Base-by-base conservation (phyloP, 2,329 filamentous ascomycete genomes). In the Fusarium sp. region DNA sequence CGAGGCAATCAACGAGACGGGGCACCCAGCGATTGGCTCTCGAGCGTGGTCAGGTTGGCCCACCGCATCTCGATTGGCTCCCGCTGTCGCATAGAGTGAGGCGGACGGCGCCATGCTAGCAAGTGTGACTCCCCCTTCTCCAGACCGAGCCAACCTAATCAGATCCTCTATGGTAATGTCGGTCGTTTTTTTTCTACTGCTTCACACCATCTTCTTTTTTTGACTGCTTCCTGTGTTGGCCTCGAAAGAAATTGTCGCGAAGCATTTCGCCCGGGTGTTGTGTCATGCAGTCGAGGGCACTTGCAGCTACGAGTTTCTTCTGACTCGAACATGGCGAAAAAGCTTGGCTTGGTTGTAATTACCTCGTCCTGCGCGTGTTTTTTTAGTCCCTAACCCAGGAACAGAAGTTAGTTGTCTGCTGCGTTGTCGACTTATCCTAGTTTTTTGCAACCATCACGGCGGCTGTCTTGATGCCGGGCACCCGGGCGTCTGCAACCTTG, bases 1-100 rank as follows among this genome's bases (percentile, higher is more conserved):
- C 67, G 72, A 75, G 73, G 73, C 73, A 75, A 74, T 64, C 73
- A 70, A 46, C 27, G 69, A 66, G 64, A 71, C 72, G 63, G 69
- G 67, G 66, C 67, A 74, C 54, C 36, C 64, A 71, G 64, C 65
- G 69, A 75, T 74, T 75, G 73, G 73, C 65, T 67, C 42, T 72
- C 67, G 49, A 71, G 31, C 16, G 62, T 42, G 66, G 65, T 59
- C 70, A 67, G 64, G 68, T 62, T 67, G 61, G 51, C 62, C 73
- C 72, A 66, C 73, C 54, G 18, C 54, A 59, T 65, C 65, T 65
- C 67, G 70, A 75, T 75, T 75, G 73, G 73, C 64, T 68, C 65
- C 59, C 64, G 64, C 64, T 57, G 69, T 66, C 69, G 57, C 59
- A 67, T 42, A 69, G 69, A 75, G 73, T 75, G 73, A 75, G 73